phyloP scores from a whole-genome alignment of 768 basidiomycete species.

The Fibroporia radiculosa region DNA sequence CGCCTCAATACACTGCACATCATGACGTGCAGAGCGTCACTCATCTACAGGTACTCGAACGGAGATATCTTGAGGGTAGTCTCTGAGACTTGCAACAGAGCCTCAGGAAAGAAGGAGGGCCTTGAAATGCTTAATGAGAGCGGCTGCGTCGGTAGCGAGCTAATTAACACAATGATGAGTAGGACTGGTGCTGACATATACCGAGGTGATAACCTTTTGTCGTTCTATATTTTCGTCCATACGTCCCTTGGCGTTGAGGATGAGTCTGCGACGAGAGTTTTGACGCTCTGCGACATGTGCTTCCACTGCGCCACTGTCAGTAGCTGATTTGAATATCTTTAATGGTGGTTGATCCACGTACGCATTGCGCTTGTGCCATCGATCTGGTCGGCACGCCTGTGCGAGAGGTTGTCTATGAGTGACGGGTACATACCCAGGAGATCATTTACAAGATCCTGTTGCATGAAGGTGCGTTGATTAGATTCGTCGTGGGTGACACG shows the following conservation, averaged over 20 bases:
- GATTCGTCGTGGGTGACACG: not conserved
- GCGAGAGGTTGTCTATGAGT: conserved; percentile 26
- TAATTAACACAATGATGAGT: too few relatives aligned
- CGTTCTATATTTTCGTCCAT: conserved; percentile 32
- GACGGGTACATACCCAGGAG: conserved; percentile 11
- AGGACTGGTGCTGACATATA: too few relatives aligned
- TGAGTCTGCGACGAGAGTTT: conserved; percentile 26
- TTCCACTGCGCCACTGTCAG: conserved; percentile 19
- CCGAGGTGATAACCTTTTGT: conserved; percentile 24
- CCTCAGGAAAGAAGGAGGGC: conserved; percentile 22
- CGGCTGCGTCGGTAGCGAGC: conserved; percentile 31
- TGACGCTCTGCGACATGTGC: conserved; percentile 24
- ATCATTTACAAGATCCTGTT: conserved; percentile 10
- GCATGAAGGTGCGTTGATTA: too few relatives aligned
- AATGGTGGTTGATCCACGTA: conserved; percentile 17
- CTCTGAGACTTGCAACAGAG: too few relatives aligned
- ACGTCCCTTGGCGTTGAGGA: conserved; percentile 24
- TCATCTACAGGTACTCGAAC: too few relatives aligned
- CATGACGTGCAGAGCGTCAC: conserved; percentile 2
- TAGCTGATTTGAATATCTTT: not conserved
- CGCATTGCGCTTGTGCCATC: conserved; percentile 26
- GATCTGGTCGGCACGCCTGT: conserved; percentile 22
- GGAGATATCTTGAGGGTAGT: too few relatives aligned
- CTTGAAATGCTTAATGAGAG: conserved; percentile 35
- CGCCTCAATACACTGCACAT: too few relatives aligned